phyloP scores from a whole-genome alignment of 1,139 yeast species.

The Kodamaea fungicola region DNA sequence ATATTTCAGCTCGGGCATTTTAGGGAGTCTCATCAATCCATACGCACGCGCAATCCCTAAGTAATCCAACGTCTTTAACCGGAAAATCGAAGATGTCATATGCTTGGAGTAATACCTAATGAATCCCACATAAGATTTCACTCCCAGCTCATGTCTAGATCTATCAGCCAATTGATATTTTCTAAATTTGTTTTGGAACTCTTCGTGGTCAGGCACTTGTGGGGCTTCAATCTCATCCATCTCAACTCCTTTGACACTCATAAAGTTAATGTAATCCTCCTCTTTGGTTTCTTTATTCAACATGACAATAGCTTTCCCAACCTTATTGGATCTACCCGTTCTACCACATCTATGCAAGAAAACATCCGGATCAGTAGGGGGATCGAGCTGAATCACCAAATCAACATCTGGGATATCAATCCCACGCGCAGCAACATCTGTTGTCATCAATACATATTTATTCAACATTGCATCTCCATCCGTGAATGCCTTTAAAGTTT shows the following conservation, averaged over 20 bases:
- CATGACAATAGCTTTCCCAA: slow-evolving; percentile 75
- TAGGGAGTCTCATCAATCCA: slow-evolving; percentile 80
- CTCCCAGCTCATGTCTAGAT: slow-evolving; percentile 74
- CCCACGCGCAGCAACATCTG: slow-evolving; percentile 92
- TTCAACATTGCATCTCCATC: slow-evolving; percentile 36
- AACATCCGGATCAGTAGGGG: slow-evolving; percentile 90
- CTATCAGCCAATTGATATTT: slow-evolving; percentile 70
- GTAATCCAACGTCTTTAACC: slow-evolving; percentile 69
- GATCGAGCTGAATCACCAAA: slow-evolving; percentile 80
- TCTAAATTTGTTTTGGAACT: slow-evolving; percentile 34
- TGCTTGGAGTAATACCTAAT: slow-evolving; percentile 84
- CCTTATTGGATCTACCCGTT: slow-evolving; percentile 89
- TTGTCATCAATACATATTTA: slow-evolving; percentile 68
- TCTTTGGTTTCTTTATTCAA: slow-evolving; percentile 67
- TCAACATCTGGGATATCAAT: slow-evolving; percentile 92
- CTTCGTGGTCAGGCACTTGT: slow-evolving; percentile 17
- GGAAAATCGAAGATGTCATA: slow-evolving; percentile 84
- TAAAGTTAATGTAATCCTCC: slow-evolving; percentile 75
- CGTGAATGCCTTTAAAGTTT: slow-evolving; percentile 61
- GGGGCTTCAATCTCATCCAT: slow-evolving; percentile 41
- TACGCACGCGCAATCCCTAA: slow-evolving; percentile 70
- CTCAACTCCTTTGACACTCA: slow-evolving; percentile 67
- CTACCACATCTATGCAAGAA: slow-evolving; percentile 93
- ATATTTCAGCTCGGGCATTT: slow-evolving; percentile 84
- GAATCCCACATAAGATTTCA: slow-evolving; percentile 80